These are phyloP conservation scores for Tilletia walkeri DNA, from an alignment of 1,284 basidiomycete genomes.

Conservation along the genomic window DNA sequence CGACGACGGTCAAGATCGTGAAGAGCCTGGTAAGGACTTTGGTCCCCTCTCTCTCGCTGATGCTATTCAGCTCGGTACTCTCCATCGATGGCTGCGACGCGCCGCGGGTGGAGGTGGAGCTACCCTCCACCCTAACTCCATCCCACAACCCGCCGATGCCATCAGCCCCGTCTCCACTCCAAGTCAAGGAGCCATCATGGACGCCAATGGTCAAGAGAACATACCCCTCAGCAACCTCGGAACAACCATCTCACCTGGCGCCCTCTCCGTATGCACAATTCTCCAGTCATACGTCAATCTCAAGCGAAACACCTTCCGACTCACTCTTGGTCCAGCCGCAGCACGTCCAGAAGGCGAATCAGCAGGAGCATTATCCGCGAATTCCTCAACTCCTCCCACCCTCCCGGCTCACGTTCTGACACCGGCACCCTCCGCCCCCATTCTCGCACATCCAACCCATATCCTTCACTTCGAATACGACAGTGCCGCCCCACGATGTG, in stretches of 20 bases:
- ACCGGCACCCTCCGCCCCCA: background rate
- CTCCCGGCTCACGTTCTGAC: background rate
- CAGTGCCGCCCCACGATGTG: constrained; percentile 42
- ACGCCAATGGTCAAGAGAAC: background rate
- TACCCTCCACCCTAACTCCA: constrained; percentile 61
- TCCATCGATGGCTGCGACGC: constrained; percentile 7
- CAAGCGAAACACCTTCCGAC: constrained; percentile 47
- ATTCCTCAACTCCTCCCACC: background rate
- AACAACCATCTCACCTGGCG: background rate
- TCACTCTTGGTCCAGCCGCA: constrained; percentile 20
- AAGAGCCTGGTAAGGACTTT: background rate
- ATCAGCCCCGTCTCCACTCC: constrained; percentile 51
- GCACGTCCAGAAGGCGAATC: background rate
- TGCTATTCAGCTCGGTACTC: constrained; percentile 16
- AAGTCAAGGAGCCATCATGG: background rate
- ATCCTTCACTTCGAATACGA: constrained; percentile 49
- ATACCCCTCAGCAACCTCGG: background rate
- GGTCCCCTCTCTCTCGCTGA: constrained; percentile 4
- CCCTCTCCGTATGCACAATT: constrained; percentile 38
- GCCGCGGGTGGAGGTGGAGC: constrained; percentile 11
- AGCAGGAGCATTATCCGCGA: background rate
- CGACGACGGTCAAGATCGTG: background rate
- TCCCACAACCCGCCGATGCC: constrained; percentile 27
- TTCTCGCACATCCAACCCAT: constrained; percentile 37
- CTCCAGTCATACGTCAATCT: constrained; percentile 51